Conservation (phyloP, 1,284 basidiomycete species). For the Puccinia sorghi region DNA sequence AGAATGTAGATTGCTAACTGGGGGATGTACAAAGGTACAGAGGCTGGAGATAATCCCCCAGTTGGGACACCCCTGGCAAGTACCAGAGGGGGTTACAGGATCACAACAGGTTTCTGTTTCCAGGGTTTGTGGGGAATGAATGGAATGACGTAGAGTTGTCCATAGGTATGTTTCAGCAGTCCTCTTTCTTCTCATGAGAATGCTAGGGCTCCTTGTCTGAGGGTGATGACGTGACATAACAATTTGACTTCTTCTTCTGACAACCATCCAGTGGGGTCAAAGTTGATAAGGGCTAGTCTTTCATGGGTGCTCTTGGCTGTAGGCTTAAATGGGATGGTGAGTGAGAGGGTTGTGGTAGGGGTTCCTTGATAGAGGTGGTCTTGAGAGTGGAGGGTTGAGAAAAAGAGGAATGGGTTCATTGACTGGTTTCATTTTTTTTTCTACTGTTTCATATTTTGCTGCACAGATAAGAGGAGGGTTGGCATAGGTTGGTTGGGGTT, state of each 20-base stretch:
- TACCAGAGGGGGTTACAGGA: too few species aligned
- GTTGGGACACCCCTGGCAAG: too few species aligned
- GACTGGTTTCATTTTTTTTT: background rate
- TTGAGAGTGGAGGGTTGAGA: background rate
- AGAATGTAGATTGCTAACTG: too few species aligned
- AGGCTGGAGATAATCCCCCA: too few species aligned
- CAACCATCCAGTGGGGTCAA: background rate
- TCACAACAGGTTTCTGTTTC: constrained; percentile 11
- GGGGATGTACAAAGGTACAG: too few species aligned
- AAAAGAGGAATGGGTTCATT: background rate
- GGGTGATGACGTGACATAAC: background rate
- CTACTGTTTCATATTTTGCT: background rate
- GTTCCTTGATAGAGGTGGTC: background rate
- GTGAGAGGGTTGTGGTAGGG: background rate
- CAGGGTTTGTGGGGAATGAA: background rate
- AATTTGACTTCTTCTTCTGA: background rate
- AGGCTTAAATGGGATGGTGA: background rate
- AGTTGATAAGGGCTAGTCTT: constrained; percentile 2
- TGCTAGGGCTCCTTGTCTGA: background rate
- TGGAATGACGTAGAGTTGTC: background rate
- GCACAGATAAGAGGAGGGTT: too few species aligned
- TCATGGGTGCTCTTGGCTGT: background rate
- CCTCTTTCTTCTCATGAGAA: background rate
- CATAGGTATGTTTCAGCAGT: background rate
- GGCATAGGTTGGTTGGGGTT: too few species aligned